Evolutionary conservation across 805 yeast species (phyloP), one percentile per base, ranked within the genome.

Genomic region (Wickerhamiella brachini): DNA sequence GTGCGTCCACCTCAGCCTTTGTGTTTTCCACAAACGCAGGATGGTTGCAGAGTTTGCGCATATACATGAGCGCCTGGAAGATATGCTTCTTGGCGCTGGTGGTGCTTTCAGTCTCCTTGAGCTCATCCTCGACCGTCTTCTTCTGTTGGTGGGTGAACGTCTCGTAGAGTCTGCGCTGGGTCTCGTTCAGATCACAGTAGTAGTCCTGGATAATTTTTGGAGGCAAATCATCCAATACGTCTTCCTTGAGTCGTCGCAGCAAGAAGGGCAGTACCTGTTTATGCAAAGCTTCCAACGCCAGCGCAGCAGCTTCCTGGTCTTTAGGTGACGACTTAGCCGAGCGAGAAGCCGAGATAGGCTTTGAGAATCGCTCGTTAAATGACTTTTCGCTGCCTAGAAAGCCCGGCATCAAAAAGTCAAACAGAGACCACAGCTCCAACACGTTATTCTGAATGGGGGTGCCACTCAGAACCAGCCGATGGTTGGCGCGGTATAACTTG

Each of bases 401-500:
- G 0, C 99, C 99, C 1, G 99, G 99, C 99, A 93, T 93, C 65
- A 93, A 73, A 66, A 88, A 93, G 66, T 93, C 98, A 71, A 93
- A 93, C 61, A 93, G 71, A 3, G 98, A 93, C 99, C 99, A 93
- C 55, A 93, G 71, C 66, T 93, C 99, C 44, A 93, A 73, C 2
- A 93, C 98, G 62, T 93, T 93, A 64, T 93, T 93, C 66, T 93
- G 99, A 59, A 93, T 93, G 13, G 99, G 99, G 0, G 99, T 93
- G 60, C 99, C 99, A 0, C 97, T 85, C 54, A 93, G 72, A 42
- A 93, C 82, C 56, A 93, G 74, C 49, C 99, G 71, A 67, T 93
- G 98, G 54, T 90, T 88, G 1, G 97, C 94, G 51, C 75, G 72
- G 37, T 90, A 70, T 54, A 74, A 71, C 64, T 93, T 93, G 9